Evolutionary conservation across 352 stramenopile species (phyloP).

Genomic region (Globisporangium cystogenes): DNA sequence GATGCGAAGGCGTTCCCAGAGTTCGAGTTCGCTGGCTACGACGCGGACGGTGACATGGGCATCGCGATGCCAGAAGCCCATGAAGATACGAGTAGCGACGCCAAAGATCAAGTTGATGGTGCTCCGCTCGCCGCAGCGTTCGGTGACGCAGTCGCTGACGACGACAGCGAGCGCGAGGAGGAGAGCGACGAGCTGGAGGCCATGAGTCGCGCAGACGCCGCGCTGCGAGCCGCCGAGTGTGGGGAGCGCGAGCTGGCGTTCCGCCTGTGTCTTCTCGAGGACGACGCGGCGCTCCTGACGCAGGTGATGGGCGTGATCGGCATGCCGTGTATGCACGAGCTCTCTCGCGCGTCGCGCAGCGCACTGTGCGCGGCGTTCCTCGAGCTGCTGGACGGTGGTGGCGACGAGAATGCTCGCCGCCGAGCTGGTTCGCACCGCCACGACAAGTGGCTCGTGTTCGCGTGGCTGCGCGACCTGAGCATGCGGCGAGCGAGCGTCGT

Average conservation of each 20-base stretch:
- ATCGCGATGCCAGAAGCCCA: background rate
- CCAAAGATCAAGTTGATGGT: background rate
- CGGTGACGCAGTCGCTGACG: background rate
- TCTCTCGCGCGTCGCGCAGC: constrained; percentile 29
- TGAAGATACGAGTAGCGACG: background rate
- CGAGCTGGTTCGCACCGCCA: background rate
- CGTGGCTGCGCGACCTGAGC: constrained; percentile 37
- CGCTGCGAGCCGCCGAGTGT: constrained; percentile 29
- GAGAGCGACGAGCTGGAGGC: constrained; percentile 7
- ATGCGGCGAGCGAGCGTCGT: constrained; percentile 6
- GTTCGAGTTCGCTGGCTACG: constrained; percentile 1
- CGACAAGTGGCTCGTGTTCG: constrained; percentile 32
- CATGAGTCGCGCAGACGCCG: constrained; percentile 35
- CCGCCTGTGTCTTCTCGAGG: constrained; percentile 48
- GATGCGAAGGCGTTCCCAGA: background rate
- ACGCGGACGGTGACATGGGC: background rate
- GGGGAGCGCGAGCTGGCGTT: constrained; percentile 45
- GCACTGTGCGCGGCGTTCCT: constrained; percentile 53
- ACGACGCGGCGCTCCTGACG: constrained; percentile 34
- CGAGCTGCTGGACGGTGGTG: constrained; percentile 28
- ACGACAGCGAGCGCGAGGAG: constrained; percentile 2
- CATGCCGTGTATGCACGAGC: constrained; percentile 22
- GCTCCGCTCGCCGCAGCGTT: background rate
- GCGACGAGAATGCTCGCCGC: background rate
- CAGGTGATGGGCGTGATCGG: constrained; percentile 26